Conservation (phyloP, 805 yeast species). For the Schizosaccharomyces japonicus region DNA sequence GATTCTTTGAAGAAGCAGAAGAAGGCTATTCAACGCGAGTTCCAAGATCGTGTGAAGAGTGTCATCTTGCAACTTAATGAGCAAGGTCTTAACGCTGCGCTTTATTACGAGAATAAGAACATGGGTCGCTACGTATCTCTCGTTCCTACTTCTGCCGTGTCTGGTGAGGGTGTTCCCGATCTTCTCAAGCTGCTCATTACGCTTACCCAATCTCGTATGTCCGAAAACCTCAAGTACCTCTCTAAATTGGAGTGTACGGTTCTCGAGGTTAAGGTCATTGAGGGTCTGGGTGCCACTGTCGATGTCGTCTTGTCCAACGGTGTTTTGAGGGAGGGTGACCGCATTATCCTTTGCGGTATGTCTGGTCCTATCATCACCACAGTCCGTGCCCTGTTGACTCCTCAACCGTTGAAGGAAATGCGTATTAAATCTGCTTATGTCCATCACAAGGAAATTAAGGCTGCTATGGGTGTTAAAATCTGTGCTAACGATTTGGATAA, state of each 20-base stretch:
- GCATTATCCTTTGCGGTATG: constrained; percentile 88
- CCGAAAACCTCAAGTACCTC: constrained; percentile 88
- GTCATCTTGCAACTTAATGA: constrained; percentile 81
- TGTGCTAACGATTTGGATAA: constrained; percentile 94
- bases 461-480: constrained; percentile 95
- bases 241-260: constrained; percentile 87
- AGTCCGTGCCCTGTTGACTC: constrained; percentile 85
- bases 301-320: constrained; percentile 97
- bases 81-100: constrained; percentile 93
- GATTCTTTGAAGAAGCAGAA: constrained; percentile 69
- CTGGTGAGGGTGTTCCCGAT: constrained; percentile 99
- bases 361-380: constrained; percentile 95
- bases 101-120: constrained; percentile 86
- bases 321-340: constrained; percentile 78
- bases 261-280: constrained; percentile 90
- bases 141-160: constrained; percentile 95
- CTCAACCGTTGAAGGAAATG: constrained; percentile 89
- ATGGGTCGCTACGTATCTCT: constrained; percentile 81
- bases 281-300: constrained; percentile 95
- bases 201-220: constrained; percentile 94
- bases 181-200: constrained; percentile 83
- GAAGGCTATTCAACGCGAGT: constrained; percentile 72
- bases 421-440: constrained; percentile 91
- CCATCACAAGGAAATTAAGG: constrained; percentile 93
- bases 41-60: constrained; percentile 61